Percentiles rank a stretch among this genome's conserved stretches.
These are phyloP conservation scores for Gardenia jasminoides DNA, from an alignment of 257 asterid genomes.

Conservation along the genomic window DNA sequence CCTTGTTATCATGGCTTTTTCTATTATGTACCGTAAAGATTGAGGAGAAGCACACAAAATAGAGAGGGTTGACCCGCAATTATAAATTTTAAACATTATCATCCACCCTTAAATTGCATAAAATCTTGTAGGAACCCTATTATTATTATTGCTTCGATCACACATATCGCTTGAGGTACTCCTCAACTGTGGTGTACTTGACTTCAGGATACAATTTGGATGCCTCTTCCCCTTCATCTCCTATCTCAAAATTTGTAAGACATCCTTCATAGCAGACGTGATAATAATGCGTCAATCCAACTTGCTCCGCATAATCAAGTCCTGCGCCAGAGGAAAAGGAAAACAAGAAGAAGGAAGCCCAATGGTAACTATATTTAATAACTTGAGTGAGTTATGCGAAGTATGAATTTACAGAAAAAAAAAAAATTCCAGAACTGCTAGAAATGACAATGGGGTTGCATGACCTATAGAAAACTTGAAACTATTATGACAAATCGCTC, in stretches of 20 bases:
- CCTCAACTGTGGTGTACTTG: constrained; percentile 20
- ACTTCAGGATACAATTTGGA: constrained; percentile 31
- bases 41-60: no score
- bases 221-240: constrained; percentile 38
- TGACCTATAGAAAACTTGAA: no score
- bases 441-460: not conserved
- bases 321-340: not conserved
- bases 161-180: constrained; percentile 25
- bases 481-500: no score
- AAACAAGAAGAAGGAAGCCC: not conserved
- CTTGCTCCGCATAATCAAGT: constrained; percentile 28
- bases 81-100: no score
- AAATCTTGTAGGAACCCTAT: no score
- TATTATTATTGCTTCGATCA: not conserved
- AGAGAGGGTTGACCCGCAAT: no score
- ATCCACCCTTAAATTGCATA: no score
- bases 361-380: no score
- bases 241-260: constrained; percentile 30
- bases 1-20: no score
- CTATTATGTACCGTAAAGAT: no score
- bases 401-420: not conserved
- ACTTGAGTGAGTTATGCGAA: not conserved
- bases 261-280: constrained; percentile 35
- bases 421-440: no score
- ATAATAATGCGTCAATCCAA: constrained; percentile 30